Evolutionary conservation across 1,139 yeast species (phyloP).

Genomic region (Kodamaea fungicola): DNA sequence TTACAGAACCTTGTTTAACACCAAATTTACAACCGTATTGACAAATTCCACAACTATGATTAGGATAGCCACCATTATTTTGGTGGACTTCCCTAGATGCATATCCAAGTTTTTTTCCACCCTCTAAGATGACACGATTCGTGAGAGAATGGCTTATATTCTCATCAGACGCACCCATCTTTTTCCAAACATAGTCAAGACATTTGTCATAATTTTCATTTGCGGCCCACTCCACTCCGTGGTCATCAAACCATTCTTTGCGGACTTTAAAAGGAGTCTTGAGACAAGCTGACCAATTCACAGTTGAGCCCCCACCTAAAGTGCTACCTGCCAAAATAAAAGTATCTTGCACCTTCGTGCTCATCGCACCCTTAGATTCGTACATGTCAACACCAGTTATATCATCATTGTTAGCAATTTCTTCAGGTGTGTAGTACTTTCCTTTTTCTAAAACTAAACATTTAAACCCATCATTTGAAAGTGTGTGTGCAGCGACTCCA

Average conservation of each 20-base stretch:
- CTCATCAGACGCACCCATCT: constrained; percentile 50
- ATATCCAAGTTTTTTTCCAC: constrained; percentile 46
- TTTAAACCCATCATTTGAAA: constrained; percentile 41
- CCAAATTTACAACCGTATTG: constrained; percentile 52
- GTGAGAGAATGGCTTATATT: constrained; percentile 44
- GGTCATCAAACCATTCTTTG: constrained; percentile 50
- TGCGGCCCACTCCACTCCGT: constrained; percentile 50
- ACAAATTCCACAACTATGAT: constrained; percentile 51
- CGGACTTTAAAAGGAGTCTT: constrained; percentile 53
- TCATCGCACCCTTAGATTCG: constrained; percentile 37
- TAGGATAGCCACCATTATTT: constrained; percentile 44
- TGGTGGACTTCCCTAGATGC: constrained; percentile 41
- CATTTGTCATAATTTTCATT: constrained; percentile 42
- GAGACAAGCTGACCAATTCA: constrained; percentile 59
- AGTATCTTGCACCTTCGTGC: constrained; percentile 34
- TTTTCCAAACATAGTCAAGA: constrained; percentile 44
- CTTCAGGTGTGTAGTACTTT: constrained; percentile 36
- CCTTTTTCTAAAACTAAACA: constrained; percentile 56
- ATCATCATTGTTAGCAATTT: constrained; percentile 35
- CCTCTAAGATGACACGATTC: constrained; percentile 45
- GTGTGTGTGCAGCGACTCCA: constrained; percentile 53
- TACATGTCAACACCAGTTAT: constrained; percentile 37
- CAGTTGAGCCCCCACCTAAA: constrained; percentile 60
- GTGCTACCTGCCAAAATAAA: constrained; percentile 51
- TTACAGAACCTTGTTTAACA: constrained; percentile 52